Evolutionary conservation across 2,329 filamentous ascomycete genomes (phyloP).

Genomic region (Fusarium humuli): DNA sequence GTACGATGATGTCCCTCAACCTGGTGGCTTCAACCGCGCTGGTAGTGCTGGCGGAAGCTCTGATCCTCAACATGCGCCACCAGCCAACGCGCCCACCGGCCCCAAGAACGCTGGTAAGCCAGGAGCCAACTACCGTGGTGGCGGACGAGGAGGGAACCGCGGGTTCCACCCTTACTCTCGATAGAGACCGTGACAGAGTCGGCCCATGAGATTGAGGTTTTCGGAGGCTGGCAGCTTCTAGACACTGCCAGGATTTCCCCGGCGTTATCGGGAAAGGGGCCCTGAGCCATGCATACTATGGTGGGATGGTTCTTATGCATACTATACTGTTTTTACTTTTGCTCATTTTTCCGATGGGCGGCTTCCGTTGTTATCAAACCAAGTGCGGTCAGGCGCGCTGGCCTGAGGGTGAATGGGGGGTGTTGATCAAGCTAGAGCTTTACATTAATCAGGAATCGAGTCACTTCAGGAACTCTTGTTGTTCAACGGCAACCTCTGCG

Average conservation of each 20-base stretch:
- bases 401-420: conserved; percentile 3
- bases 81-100: conserved; percentile 81
- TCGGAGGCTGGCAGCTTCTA: neutral
- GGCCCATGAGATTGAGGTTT: neutral
- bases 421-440: conserved; percentile 13
- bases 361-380: conserved; percentile 10
- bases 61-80: conserved; percentile 60
- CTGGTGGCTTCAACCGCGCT: conserved; percentile 60
- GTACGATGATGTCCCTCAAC: conserved; percentile 95
- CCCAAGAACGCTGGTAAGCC: conserved; percentile 95
- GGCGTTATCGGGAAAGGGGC: conserved; percentile 14
- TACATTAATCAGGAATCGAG: conserved; percentile 31
- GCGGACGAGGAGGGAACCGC: conserved; percentile 78
- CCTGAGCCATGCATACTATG: conserved; percentile 22
- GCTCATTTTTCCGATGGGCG: conserved; percentile 14
- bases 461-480: neutral
- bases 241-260: conserved; percentile 4
- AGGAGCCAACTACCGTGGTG: conserved; percentile 92
- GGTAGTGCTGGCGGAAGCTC: conserved; percentile 57
- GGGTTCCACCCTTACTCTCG: conserved; percentile 82
- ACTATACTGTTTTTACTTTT: conserved; percentile 16
- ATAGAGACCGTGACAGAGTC: conserved; percentile 33
- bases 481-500: neutral
- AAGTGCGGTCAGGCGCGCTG: conserved; percentile 20
- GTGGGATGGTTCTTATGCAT: conserved; percentile 4